Evolutionary conservation across 192 early-diverging fungal genomes (phyloP).

Genomic region (Dissophora ornata): DNA sequence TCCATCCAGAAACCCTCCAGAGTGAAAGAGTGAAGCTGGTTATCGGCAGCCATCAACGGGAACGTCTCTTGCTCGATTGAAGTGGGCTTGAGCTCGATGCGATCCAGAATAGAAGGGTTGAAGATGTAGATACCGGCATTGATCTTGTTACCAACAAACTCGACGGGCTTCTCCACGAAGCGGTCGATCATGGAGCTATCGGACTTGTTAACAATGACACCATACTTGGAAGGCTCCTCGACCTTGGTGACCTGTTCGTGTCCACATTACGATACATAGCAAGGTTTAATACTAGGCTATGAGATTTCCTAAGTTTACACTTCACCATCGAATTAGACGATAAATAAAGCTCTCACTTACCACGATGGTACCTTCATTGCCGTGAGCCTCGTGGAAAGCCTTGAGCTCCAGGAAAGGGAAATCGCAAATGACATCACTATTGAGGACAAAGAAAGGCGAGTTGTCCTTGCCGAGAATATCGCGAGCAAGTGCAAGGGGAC

Average conservation of each 20-base stretch:
- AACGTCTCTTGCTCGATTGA: conserved; percentile 99
- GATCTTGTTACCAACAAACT: conserved; percentile 97
- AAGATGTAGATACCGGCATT: conserved; percentile 99
- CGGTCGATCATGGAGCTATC: conserved; percentile 83
- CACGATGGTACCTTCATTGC: conserved; percentile 95
- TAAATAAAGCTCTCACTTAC: conserved; percentile 47
- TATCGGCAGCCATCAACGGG: conserved; percentile 89
- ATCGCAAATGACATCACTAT: conserved; percentile 99
- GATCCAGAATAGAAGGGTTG: conserved; percentile 87
- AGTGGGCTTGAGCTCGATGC: conserved; percentile 94
- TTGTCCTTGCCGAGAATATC: conserved; percentile 93
- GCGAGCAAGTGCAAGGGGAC: conserved; percentile 94
- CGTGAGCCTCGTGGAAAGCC: conserved; percentile 92
- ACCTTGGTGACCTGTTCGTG: conserved; percentile 89
- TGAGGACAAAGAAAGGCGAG: conserved; percentile 97
- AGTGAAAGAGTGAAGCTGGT: conserved; percentile 91
- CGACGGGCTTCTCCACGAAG: conserved; percentile 98
- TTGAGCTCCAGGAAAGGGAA: conserved; percentile 93
- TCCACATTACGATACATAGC: not conserved
- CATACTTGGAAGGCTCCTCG: conserved; percentile 98
- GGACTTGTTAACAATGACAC: conserved; percentile 91
- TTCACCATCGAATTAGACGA: too few relatives aligned
- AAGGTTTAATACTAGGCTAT: not conserved
- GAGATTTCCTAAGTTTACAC: too few relatives aligned
- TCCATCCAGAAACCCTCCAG: conserved; percentile 99